A percentile compares a stretch with the other conserved stretches of the same genome.
Conservation (phyloP, 139 green algal species). For the Micractinium conductrix region DNA sequence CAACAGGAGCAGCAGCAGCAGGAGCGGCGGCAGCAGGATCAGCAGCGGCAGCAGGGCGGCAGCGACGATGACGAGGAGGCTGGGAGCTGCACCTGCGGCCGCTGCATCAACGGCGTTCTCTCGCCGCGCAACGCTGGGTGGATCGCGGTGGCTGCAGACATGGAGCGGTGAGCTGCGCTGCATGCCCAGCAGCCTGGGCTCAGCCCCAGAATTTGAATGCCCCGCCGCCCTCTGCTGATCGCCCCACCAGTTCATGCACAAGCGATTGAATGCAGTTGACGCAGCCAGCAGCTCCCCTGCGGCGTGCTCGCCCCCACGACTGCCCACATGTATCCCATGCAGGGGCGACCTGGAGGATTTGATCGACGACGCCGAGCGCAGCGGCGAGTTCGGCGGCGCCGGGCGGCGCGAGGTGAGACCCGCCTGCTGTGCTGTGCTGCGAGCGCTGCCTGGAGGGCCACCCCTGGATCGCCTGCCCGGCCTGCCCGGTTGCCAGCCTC, state of each 20-base stretch:
- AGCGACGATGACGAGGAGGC: background rate
- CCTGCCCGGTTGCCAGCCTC: too few relatives aligned
- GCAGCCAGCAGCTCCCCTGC: too few relatives aligned
- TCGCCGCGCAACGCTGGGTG: background rate
- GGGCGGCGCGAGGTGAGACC: background rate
- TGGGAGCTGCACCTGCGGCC: background rate
- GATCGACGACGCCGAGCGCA: background rate
- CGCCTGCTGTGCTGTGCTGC: too few relatives aligned
- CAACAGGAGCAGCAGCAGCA: background rate
- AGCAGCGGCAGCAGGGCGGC: background rate
- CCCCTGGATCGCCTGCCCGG: too few relatives aligned
- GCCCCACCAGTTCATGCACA: too few relatives aligned
- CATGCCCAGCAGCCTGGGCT: too few relatives aligned
- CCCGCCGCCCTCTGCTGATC: too few relatives aligned
- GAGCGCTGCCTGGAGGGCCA: too few relatives aligned
- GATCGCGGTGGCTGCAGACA: background rate
- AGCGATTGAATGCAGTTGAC: too few relatives aligned
- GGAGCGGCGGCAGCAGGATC: background rate
- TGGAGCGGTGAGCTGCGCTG: background rate
- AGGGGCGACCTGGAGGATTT: background rate
- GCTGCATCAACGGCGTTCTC: background rate
- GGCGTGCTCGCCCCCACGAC: too few relatives aligned
- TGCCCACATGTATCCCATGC: too few relatives aligned
- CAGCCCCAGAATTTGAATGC: too few relatives aligned
- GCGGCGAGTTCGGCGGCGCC: background rate